Evolutionary conservation across 805 yeast species (phyloP).

Genomic region (Metschnikowia picachoensis): DNA sequence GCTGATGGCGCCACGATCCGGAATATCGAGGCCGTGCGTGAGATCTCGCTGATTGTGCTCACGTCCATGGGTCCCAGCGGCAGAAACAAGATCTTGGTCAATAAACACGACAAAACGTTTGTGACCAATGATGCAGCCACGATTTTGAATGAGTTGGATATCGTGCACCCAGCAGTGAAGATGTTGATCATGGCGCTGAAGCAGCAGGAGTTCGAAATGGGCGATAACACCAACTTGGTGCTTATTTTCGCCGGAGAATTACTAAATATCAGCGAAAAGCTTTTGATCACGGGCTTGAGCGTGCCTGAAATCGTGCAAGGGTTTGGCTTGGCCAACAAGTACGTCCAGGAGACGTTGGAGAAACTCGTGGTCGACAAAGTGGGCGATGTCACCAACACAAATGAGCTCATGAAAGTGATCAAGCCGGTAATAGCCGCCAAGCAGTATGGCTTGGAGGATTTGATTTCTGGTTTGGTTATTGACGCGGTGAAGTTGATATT

Average conservation of each 20-base stretch:
- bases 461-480: slow-evolving; percentile 70
- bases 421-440: slow-evolving; percentile 89
- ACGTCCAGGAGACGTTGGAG: slow-evolving; percentile 66
- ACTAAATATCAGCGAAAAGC: slow-evolving; percentile 78
- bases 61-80: slow-evolving; percentile 98
- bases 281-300: slow-evolving; percentile 78
- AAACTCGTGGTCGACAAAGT: slow-evolving; percentile 58
- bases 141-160: slow-evolving; percentile 86
- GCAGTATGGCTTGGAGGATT: slow-evolving; percentile 84
- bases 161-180: slow-evolving; percentile 96
- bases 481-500: slow-evolving; percentile 76
- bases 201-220: slow-evolving; percentile 97
- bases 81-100: slow-evolving; percentile 91
- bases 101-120: slow-evolving; percentile 78
- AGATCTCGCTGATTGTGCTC: slow-evolving; percentile 84
- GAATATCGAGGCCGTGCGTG: slow-evolving; percentile 92
- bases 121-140: slow-evolving; percentile 98
- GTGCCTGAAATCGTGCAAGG: slow-evolving; percentile 94
- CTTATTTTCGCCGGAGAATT: slow-evolving; percentile 91
- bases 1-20: slow-evolving; percentile 94
- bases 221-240: slow-evolving; percentile 92
- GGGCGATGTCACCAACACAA: slow-evolving; percentile 50
- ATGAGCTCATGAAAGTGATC: slow-evolving; percentile 65
- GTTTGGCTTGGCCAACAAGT: slow-evolving; percentile 79
- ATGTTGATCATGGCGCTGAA: slow-evolving; percentile 93